Evolutionary conservation across 371 early-diverging fungal genomes (phyloP).

Genomic region (Mucor lusitanicus): DNA sequence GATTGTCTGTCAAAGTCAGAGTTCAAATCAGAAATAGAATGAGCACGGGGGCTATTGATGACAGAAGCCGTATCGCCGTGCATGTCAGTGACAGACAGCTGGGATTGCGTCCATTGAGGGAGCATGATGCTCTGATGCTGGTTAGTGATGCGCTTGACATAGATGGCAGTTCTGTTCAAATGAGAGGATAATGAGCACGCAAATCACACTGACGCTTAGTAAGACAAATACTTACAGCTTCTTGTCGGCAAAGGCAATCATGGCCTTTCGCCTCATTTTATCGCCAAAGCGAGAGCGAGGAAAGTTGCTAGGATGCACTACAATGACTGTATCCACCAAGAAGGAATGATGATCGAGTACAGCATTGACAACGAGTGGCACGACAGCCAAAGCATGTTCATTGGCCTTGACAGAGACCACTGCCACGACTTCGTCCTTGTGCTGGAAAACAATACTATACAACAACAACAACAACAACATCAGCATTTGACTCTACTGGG

Average conservation of each 20-base stretch:
- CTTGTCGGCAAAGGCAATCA: constrained; percentile 31
- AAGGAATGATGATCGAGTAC: constrained; percentile 77
- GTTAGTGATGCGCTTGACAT: constrained; percentile 46
- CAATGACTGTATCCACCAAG: constrained; percentile 70
- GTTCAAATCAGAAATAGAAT: constrained; percentile 13
- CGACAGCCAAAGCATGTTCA: constrained; percentile 51
- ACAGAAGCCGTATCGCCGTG: constrained; percentile 24
- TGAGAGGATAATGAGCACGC: not conserved
- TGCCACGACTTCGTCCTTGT: constrained; percentile 52
- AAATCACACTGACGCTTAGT: not conserved
- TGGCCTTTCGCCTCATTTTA: constrained; percentile 57
- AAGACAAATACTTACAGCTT: constrained; percentile 26
- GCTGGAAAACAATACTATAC: constrained; percentile 54
- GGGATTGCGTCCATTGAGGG: constrained; percentile 41
- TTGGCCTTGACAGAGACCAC: constrained; percentile 53
- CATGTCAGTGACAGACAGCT: constrained; percentile 14
- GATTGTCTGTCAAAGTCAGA: constrained; percentile 7
- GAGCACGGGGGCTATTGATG: constrained; percentile 1
- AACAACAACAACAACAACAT: not conserved
- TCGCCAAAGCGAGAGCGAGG: constrained; percentile 64
- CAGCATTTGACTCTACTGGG: too few relatives aligned
- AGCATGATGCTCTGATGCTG: constrained; percentile 35
- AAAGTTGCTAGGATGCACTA: constrained; percentile 63
- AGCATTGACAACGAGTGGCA: constrained; percentile 65
- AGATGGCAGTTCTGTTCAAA: constrained; percentile 29